Conservation (phyloP, 257 asterid species). For the Buddleja alternifolia region DNA sequence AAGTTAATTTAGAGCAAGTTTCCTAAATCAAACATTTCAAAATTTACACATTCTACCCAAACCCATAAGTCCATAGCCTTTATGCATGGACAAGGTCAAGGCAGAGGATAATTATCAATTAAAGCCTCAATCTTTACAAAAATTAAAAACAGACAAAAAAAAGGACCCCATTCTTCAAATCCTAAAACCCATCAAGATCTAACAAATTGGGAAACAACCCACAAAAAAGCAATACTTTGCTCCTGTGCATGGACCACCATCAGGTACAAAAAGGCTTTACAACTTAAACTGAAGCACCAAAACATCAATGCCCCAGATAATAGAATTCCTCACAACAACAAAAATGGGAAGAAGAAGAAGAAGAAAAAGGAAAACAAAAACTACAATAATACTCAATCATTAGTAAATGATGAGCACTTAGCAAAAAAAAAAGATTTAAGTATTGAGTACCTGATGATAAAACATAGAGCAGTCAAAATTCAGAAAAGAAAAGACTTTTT, state of each 20-base stretch:
- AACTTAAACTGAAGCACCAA: slow-evolving; percentile 29
- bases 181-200: slow-evolving; percentile 39
- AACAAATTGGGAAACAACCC: slow-evolving; percentile 24
- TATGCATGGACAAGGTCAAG: slow-evolving; percentile 31
- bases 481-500: slow-evolving; percentile 30
- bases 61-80: slow-evolving; percentile 21
- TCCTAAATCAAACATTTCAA: not conserved
- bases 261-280: slow-evolving; percentile 18
- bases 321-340: slow-evolving; percentile 25
- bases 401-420: slow-evolving; percentile 33
- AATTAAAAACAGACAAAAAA: slow-evolving; percentile 15
- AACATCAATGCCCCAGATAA: slow-evolving; percentile 35
- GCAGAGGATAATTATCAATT: slow-evolving; percentile 2
- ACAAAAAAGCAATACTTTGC: slow-evolving; percentile 1
- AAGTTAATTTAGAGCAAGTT: slow-evolving; percentile 4
- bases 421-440: slow-evolving; percentile 7
- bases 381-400: slow-evolving; percentile 36
- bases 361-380: not conserved
- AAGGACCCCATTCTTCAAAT: slow-evolving; percentile 11
- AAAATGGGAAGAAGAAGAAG: slow-evolving; percentile 16
- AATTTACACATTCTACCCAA: slow-evolving; percentile 5
- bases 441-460: slow-evolving; percentile 38
- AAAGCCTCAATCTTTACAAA: slow-evolving; percentile 28
- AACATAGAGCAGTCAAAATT: slow-evolving; percentile 33
- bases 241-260: slow-evolving; percentile 39